Base-by-base conservation (phyloP, 495 filamentous ascomycete species). In the Friedmanniomyces endolithicus region DNA sequence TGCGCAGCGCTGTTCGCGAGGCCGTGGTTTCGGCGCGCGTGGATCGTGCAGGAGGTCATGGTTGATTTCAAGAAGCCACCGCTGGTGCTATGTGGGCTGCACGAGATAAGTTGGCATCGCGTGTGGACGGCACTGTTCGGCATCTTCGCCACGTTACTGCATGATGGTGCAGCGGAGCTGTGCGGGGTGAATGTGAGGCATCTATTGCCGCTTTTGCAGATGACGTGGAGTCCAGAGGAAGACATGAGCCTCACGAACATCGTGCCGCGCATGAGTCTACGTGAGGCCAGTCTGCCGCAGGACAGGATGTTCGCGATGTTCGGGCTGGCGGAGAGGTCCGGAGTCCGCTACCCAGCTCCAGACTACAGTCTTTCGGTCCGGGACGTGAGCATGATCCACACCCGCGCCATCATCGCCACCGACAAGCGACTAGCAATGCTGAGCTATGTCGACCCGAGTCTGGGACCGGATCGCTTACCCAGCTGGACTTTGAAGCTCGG, bases 31-130 rank as follows among this genome's bases (percentile, higher is more conserved):
- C 3, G 22, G 20, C 50, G 56, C 11, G 50, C 50, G 1, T 59
- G 56, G 50, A 53, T 24, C 8, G 41, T 59, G 20, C 56, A 49
- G 48, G 56, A 59, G 23, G 33, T 55, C 14, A 48, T n/a, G 24
- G 17, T 43, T 14, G 43, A 39, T 25, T 25, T 19, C 29, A 11
- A 22, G 17, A 55, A 27, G 20, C 12, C 44, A 0, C 41, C 43
- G 8, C 23, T 55, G 24, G 19, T 55, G 23, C 25, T 55, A n/a
- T 55, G 53, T 27, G 53, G 53, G 6, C 23, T 14, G 17, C 23
- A 49, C 24, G 20, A 29, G 29, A 49, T 49, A 20, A 29, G 17
- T 4, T 49, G 46, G 46, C 37, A 41, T 41, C 37, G 37, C 3
- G 17, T 41, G 14, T 41, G 37, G 37, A 41, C 37, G 14, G 37